phyloP scores from a whole-genome alignment of 2,329 filamentous ascomycete genomes.

The Coniosporium tulheliwenetii region DNA sequence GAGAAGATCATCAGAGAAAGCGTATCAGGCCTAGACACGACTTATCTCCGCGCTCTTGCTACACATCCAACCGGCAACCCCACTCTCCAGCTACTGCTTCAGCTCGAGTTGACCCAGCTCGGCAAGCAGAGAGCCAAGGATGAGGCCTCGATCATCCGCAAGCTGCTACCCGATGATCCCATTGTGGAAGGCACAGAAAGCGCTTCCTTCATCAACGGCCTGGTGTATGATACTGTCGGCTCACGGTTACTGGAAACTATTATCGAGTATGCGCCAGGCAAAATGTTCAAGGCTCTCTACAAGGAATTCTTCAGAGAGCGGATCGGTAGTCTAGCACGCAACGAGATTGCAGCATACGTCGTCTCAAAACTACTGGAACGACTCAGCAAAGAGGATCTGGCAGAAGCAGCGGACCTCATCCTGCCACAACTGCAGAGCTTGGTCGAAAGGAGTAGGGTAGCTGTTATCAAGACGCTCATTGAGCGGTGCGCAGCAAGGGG shows the following conservation, averaged over 20 bases:
- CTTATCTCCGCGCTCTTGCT: slow-evolving; percentile 67
- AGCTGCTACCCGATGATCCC: slow-evolving; percentile 65
- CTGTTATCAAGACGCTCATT: slow-evolving; percentile 66
- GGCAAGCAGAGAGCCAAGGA: slow-evolving; percentile 51
- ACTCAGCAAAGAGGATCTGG: slow-evolving; percentile 72
- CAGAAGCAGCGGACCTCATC: slow-evolving; percentile 55
- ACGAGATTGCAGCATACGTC: slow-evolving; percentile 81
- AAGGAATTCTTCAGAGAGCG: slow-evolving; percentile 63
- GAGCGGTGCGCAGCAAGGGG: slow-evolving; percentile 63
- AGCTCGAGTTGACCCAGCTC: slow-evolving; percentile 66
- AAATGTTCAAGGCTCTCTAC: slow-evolving; percentile 81
- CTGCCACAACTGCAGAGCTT: slow-evolving; percentile 57
- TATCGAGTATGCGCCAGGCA: slow-evolving; percentile 64
- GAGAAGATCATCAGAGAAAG: slow-evolving; percentile 72
- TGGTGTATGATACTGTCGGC: slow-evolving; percentile 81
- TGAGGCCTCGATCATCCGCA: slow-evolving; percentile 53
- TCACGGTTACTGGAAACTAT: slow-evolving; percentile 83
- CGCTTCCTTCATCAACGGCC: slow-evolving; percentile 66
- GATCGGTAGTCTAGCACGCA: slow-evolving; percentile 67
- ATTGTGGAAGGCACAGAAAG: slow-evolving; percentile 58
- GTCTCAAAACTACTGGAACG: slow-evolving; percentile 70
- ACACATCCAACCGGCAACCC: slow-evolving; percentile 86
- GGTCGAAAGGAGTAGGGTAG: slow-evolving; percentile 59
- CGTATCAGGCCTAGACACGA: slow-evolving; percentile 58
- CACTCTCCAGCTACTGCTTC: slow-evolving; percentile 76